Conservation (phyloP, 495 filamentous ascomycete species). For the Annulohypoxylon stygium region DNA sequence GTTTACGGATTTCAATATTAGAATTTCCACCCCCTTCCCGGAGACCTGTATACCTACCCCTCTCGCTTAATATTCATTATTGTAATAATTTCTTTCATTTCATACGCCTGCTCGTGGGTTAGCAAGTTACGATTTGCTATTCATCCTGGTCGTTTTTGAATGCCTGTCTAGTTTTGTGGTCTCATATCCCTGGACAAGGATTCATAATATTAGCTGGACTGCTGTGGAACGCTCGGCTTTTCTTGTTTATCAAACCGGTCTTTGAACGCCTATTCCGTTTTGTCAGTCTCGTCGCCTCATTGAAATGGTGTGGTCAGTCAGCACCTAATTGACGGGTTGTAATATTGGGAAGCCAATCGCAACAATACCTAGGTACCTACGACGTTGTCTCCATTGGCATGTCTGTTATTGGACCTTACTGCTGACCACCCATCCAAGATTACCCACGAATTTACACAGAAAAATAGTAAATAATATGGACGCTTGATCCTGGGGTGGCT, state of each 20-base stretch:
- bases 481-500: slow-evolving; percentile 26
- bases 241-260: slow-evolving; percentile 22
- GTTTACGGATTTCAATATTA: slow-evolving; percentile 27
- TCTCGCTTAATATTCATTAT: slow-evolving; percentile 23
- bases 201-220: slow-evolving; percentile 26
- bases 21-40: not conserved
- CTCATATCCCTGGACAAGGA: slow-evolving; percentile 24
- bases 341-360: slow-evolving; percentile 32
- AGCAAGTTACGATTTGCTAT: slow-evolving; percentile 16
- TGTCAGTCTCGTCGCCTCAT: slow-evolving; percentile 28
- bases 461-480: slow-evolving; percentile 37
- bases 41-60: slow-evolving; percentile 20
- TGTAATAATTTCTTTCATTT: slow-evolving; percentile 30
- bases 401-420: slow-evolving; percentile 16
- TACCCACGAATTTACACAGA: slow-evolving; percentile 4
- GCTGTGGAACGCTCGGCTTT: slow-evolving; percentile 32
- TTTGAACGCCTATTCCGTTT: slow-evolving; percentile 21
- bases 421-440: slow-evolving; percentile 38
- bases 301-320: slow-evolving; percentile 39
- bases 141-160: slow-evolving; percentile 11
- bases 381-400: slow-evolving; percentile 22
- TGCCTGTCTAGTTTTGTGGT: slow-evolving; percentile 15
- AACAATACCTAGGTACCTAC: slow-evolving; percentile 24
- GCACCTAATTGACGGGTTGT: slow-evolving; percentile 40
- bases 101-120: slow-evolving; percentile 11